Percentiles rank a stretch among this genome's conserved stretches.
phyloP scores from a whole-genome alignment of 805 yeast genomes.

The Lipomyces anomalus region DNA sequence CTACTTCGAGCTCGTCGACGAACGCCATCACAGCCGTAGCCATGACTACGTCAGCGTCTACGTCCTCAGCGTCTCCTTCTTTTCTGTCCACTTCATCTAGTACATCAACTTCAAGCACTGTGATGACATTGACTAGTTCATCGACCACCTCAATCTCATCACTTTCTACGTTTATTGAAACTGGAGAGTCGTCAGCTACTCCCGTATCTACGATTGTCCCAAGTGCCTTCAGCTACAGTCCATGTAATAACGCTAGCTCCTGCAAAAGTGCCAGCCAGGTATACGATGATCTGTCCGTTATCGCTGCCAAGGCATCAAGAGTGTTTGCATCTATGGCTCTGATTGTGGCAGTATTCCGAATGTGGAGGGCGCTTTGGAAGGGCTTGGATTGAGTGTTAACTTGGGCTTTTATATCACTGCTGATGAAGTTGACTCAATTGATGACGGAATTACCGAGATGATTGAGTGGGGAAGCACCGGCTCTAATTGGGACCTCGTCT shows the following conservation, averaged over 20 bases:
- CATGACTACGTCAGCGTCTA: conserved; percentile 2
- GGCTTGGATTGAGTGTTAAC: conserved; percentile 63
- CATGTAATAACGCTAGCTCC: conserved; percentile 59
- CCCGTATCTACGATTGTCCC: neutral
- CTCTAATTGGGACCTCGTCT: conserved; percentile 61
- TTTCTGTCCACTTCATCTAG: no score
- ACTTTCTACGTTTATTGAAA: conserved; percentile 11
- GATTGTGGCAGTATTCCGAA: conserved; percentile 70
- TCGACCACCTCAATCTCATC: conserved; percentile 11
- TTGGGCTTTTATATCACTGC: conserved; percentile 80
- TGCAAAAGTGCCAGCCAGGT: conserved; percentile 61
- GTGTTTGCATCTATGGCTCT: conserved; percentile 74
- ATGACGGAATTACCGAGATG: conserved; percentile 49
- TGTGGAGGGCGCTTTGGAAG: conserved; percentile 53
- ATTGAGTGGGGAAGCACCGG: conserved; percentile 48
- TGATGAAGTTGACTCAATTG: conserved; percentile 65
- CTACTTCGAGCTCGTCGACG: conserved; percentile 5
- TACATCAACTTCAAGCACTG: conserved; percentile 2
- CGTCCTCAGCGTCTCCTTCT: no score
- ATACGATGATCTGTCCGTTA: conserved; percentile 49
- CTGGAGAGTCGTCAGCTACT: conserved; percentile 8
- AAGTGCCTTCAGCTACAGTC: conserved; percentile 33
- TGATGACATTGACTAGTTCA: neutral
- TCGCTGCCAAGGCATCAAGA: conserved; percentile 54
- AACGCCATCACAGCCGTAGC: no score